Percentiles rank a stretch among this genome's conserved stretches.
Conservation (phyloP, 169 alveolate genomes). For the Amoebophrya sp. region DNA sequence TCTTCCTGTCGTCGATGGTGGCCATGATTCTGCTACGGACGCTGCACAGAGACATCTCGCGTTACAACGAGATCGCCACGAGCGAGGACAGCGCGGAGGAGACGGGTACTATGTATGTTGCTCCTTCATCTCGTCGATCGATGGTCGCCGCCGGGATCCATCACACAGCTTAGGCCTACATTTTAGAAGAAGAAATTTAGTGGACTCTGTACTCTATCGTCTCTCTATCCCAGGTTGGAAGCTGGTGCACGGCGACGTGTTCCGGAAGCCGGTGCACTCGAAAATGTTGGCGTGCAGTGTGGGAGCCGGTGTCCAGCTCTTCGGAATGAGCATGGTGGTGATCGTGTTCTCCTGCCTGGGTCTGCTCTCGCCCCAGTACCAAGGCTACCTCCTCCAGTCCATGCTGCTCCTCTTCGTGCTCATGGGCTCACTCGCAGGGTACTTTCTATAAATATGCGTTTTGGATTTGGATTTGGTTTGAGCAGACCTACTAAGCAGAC, state of each 20-base stretch:
- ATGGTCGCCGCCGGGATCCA: too few species aligned
- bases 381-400: slow-evolving; percentile 50
- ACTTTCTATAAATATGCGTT: too few species aligned
- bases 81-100: slow-evolving; percentile 26
- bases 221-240: slow-evolving; percentile 87
- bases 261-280: slow-evolving; percentile 63
- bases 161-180: too few species aligned
- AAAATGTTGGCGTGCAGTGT: slow-evolving; percentile 52
- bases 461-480: too few species aligned
- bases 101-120: too few species aligned
- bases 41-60: slow-evolving; percentile 58
- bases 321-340: slow-evolving; percentile 51
- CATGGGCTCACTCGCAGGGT: slow-evolving; percentile 73
- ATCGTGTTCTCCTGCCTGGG: slow-evolving; percentile 52
- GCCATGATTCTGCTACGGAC: slow-evolving; percentile 63
- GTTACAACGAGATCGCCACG: slow-evolving; percentile 49
- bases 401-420: slow-evolving; percentile 63
- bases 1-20: slow-evolving; percentile 51
- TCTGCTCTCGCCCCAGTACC: slow-evolving; percentile 51
- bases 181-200: too few species aligned
- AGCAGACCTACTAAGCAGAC: too few species aligned
- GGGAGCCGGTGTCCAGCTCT: slow-evolving; percentile 65
- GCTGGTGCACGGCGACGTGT: slow-evolving; percentile 72
- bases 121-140: too few species aligned
- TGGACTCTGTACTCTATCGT: too few species aligned